phyloP scores from a whole-genome alignment of 176 grass and related monocot species.

The Elymus sibiricus region DNA sequence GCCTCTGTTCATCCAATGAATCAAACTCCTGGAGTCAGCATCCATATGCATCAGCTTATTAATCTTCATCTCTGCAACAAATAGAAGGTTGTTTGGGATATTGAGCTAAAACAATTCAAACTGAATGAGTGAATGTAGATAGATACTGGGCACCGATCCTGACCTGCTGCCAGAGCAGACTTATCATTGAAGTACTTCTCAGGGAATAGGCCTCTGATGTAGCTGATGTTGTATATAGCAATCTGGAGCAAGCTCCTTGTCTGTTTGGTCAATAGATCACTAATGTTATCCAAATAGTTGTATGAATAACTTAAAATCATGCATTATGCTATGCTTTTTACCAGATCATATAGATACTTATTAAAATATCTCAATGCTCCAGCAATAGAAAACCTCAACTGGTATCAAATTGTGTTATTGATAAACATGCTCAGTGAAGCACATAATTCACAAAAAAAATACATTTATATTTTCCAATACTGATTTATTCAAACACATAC shows the following conservation, averaged over 20 bases:
- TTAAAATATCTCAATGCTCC: background rate
- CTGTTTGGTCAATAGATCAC: conserved; percentile 36
- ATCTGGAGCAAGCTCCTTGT: conserved; percentile 88
- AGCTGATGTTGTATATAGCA: conserved; percentile 98
- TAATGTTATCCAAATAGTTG: background rate
- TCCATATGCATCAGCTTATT: conserved; percentile 99
- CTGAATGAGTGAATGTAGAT: background rate
- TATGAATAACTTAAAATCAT: background rate
- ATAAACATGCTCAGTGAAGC: background rate
- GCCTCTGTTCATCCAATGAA: conserved; percentile 99
- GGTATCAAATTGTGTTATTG: background rate
- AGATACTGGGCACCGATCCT: conserved; percentile 1
- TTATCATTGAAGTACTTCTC: conserved; percentile 95
- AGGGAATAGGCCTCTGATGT: conserved; percentile 88
- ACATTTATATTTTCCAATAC: background rate
- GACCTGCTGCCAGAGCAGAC: conserved; percentile 82
- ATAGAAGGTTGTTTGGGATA: background rate
- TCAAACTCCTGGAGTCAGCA: conserved; percentile 76
- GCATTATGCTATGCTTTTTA: background rate
- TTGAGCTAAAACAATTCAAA: background rate
- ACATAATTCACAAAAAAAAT: background rate
- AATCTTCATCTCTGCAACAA: conserved; percentile 88
- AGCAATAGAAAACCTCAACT: background rate
- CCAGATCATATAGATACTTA: background rate
- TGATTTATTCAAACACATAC: background rate